Evolutionary conservation across 2,329 filamentous ascomycete species (phyloP).

Genomic region (Lithohypha guttulata): DNA sequence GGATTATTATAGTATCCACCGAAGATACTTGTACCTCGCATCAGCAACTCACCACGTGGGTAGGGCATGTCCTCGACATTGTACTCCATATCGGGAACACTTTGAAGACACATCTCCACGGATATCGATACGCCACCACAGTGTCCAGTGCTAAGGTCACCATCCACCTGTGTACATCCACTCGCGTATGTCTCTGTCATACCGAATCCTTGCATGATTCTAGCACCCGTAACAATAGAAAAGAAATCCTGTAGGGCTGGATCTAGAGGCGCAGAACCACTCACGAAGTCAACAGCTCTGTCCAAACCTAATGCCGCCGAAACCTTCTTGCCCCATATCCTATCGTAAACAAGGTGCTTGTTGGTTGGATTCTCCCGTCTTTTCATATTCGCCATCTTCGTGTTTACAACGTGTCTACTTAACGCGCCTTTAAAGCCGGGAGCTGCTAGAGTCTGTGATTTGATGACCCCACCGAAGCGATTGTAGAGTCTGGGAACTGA

Average conservation of each 20-base stretch:
- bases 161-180: conserved; percentile 55
- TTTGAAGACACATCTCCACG: conserved; percentile 68
- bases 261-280: conserved; percentile 83
- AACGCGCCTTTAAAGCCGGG: conserved; percentile 70
- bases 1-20: conserved; percentile 80
- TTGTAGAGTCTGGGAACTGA: conserved; percentile 90
- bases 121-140: conserved; percentile 62
- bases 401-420: conserved; percentile 65
- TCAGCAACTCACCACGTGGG: conserved; percentile 78
- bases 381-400: conserved; percentile 58
- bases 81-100: conserved; percentile 92
- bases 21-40: conserved; percentile 74
- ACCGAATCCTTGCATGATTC: conserved; percentile 80
- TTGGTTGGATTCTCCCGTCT: conserved; percentile 59
- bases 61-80: conserved; percentile 74
- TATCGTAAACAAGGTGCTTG: conserved; percentile 40
- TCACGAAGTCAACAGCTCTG: conserved; percentile 61
- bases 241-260: conserved; percentile 81
- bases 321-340: conserved; percentile 86
- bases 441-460: conserved; percentile 65
- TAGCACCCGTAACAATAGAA: conserved; percentile 66
- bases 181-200: conserved; percentile 88
- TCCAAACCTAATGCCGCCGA: conserved; percentile 72
- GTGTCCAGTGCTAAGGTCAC: conserved; percentile 68
- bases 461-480: conserved; percentile 74